A percentile compares a stretch with the other conserved stretches of the same genome.
Evolutionary conservation across 2,329 filamentous ascomycete species (phyloP).

Genomic region (Colletotrichum musae): DNA sequence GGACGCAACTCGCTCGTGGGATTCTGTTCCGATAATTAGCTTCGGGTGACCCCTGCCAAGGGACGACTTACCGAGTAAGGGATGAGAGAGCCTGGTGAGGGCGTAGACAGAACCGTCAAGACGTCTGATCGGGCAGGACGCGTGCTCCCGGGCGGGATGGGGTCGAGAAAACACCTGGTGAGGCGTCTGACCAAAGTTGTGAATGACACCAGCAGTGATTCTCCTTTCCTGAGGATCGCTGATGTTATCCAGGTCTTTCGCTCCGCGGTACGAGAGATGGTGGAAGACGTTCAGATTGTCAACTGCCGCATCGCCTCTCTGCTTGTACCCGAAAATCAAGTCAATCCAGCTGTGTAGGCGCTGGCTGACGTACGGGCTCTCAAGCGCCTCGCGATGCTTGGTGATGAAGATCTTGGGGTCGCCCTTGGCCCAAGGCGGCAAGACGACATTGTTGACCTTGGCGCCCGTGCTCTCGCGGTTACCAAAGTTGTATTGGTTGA

Average conservation of each 20-base stretch:
- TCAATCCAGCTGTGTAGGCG: conserved; percentile 97
- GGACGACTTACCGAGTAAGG: conserved; percentile 73
- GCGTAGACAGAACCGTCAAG: conserved; percentile 85
- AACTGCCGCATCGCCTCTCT: conserved; percentile 91
- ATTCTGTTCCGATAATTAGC: conserved; percentile 58
- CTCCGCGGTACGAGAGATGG: conserved; percentile 93
- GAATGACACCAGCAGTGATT: conserved; percentile 94
- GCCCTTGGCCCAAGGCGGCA: conserved; percentile 98
- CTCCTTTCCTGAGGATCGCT: conserved; percentile 88
- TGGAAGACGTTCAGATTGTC: conserved; percentile 97
- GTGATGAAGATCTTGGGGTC: conserved; percentile 96
- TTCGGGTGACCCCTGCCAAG: not conserved
- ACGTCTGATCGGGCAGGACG: conserved; percentile 74
- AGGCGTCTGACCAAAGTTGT: conserved; percentile 98
- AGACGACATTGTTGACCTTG: conserved; percentile 85
- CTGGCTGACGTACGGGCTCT: conserved; percentile 92
- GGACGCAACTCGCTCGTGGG: conserved; percentile 84
- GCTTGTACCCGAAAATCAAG: conserved; percentile 93
- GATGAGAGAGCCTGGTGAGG: conserved; percentile 83
- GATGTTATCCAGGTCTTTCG: conserved; percentile 92
- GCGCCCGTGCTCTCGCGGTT: conserved; percentile 84
- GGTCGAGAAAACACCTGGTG: conserved; percentile 91
- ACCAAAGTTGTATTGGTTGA: conserved; percentile 96
- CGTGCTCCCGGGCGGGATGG: conserved; percentile 83
- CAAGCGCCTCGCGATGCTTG: conserved; percentile 94